These are phyloP conservation scores for Limtongia smithiae DNA, from an alignment of 805 yeast genomes.

Conservation along the genomic window DNA sequence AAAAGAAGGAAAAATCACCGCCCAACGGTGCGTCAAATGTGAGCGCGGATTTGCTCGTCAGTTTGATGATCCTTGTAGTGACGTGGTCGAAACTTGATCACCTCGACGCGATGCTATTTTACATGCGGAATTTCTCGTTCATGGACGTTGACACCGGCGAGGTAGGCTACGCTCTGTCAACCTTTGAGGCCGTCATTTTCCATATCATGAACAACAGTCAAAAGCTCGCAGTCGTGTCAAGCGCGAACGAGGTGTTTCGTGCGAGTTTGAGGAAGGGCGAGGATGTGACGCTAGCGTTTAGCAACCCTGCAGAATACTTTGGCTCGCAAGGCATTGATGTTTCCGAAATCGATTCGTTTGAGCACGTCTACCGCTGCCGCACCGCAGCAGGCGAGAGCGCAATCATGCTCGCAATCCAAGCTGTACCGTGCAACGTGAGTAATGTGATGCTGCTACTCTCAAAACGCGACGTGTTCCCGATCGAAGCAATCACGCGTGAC, in stretches of 20 bases:
- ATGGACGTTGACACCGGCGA: conserved; percentile 54
- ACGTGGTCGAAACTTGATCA: conserved; percentile 51
- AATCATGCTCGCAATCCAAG: conserved; percentile 57
- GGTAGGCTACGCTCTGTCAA: conserved; percentile 72
- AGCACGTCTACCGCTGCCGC: conserved; percentile 27
- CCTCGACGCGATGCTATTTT: conserved; percentile 60
- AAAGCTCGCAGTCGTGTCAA: conserved; percentile 44
- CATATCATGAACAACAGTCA: conserved; percentile 51
- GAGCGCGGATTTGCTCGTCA: conserved; percentile 29
- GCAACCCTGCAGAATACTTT: conserved; percentile 19
- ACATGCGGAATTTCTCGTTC: conserved; percentile 58
- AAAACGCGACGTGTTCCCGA: conserved; percentile 49
- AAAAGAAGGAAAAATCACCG: conserved; percentile 17
- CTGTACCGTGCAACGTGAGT: conserved; percentile 40
- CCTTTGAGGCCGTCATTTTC: conserved; percentile 74
- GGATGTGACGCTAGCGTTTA: conserved; percentile 17
- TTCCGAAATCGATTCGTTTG: conserved; percentile 24
- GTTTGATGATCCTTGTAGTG: conserved; percentile 63
- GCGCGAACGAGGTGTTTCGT: conserved; percentile 54
- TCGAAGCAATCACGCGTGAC: conserved; percentile 68
- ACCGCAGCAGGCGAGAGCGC: conserved; percentile 60
- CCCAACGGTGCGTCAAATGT: conserved; percentile 14
- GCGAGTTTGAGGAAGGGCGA: conserved; percentile 40
- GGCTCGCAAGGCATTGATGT: conserved; percentile 22
- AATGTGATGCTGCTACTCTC: conserved; percentile 48